These are phyloP conservation scores for Avicennia marina DNA, from an alignment of 257 asterid species.

Conservation along the genomic window DNA sequence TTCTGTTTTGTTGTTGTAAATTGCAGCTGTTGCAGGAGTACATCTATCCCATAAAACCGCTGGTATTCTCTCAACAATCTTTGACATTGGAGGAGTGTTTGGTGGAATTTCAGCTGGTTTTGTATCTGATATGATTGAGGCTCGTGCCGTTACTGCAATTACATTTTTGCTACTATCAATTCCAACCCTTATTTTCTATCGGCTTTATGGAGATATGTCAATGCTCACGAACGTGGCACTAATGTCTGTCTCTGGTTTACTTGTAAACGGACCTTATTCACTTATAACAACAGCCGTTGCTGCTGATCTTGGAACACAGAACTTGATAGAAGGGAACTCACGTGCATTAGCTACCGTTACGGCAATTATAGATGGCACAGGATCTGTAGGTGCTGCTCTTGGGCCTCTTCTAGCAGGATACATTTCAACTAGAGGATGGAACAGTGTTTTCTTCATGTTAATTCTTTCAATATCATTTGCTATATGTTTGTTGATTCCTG, in stretches of 20 bases:
- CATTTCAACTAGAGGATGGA: constrained; percentile 90
- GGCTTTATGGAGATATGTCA: constrained; percentile 69
- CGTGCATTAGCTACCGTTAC: constrained; percentile 90
- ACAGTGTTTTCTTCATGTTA: constrained; percentile 76
- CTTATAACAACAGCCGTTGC: constrained; percentile 94
- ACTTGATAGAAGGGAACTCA: constrained; percentile 49
- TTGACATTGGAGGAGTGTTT: constrained; percentile 83
- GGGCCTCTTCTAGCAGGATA: constrained; percentile 98
- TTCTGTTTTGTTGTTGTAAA: constrained; percentile 9
- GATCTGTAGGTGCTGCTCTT: constrained; percentile 89
- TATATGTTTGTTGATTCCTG: constrained; percentile 45
- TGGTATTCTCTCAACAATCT: constrained; percentile 80
- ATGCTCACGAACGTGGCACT: constrained; percentile 45
- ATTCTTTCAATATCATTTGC: constrained; percentile 55
- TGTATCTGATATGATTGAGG: constrained; percentile 70
- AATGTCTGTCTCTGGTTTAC: constrained; percentile 73
- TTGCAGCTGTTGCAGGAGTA: constrained; percentile 79
- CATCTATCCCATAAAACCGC: constrained; percentile 72
- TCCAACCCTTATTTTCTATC: constrained; percentile 68
- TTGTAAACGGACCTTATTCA: constrained; percentile 88
- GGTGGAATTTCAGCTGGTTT: constrained; percentile 91
- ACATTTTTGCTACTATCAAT: constrained; percentile 57
- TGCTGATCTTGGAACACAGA: constrained; percentile 90
- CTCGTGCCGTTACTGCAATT: constrained; percentile 75
- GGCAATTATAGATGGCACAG: constrained; percentile 95